Percentiles rank a stretch among this genome's conserved stretches.
Evolutionary conservation across 2,329 filamentous ascomycete genomes (phyloP).

Genomic region (Zelopaecilomyces penicillatus): DNA sequence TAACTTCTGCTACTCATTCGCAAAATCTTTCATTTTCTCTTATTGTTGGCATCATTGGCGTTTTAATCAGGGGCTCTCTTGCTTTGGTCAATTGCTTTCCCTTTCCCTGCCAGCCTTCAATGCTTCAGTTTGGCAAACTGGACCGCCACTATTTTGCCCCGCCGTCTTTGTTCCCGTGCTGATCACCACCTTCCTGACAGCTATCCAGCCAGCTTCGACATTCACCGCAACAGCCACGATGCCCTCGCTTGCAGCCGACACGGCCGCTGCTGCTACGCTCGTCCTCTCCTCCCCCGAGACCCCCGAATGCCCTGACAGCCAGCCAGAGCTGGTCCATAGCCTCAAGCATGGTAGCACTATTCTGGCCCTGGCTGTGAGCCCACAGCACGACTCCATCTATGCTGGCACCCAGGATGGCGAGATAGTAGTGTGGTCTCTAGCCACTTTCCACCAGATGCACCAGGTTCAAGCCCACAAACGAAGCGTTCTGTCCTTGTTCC

Average conservation of each 20-base stretch:
- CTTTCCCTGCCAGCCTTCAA: too few relatives aligned
- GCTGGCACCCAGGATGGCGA: constrained; percentile 90
- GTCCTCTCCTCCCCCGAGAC: constrained; percentile 10
- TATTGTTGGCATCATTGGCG: too few relatives aligned
- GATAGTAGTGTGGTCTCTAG: constrained; percentile 84
- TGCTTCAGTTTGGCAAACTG: too few relatives aligned
- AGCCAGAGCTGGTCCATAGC: constrained; percentile 63
- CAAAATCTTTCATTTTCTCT: too few relatives aligned
- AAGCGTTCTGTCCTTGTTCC: constrained; percentile 75
- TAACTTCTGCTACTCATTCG: too few relatives aligned
- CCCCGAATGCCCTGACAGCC: constrained; percentile 11
- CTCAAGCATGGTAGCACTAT: constrained; percentile 72
- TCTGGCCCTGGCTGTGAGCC: constrained; percentile 72
- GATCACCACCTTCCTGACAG: too few relatives aligned
- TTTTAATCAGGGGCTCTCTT: too few relatives aligned
- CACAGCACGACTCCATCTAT: constrained; percentile 71
- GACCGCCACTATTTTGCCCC: constrained; percentile 1
- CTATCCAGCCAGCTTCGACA: not conserved
- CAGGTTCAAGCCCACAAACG: constrained; percentile 85
- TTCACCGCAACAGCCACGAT: constrained; percentile 6
- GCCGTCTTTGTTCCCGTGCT: not conserved
- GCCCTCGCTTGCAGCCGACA: constrained; percentile 8
- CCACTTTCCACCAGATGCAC: constrained; percentile 72
- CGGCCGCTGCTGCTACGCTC: constrained; percentile 1
- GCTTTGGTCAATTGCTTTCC: too few relatives aligned